Evolutionary conservation across 345 rosid genomes (phyloP), one percentile per base, ranked within the genome.

Genomic region (Fremontodendron californicum): DNA sequence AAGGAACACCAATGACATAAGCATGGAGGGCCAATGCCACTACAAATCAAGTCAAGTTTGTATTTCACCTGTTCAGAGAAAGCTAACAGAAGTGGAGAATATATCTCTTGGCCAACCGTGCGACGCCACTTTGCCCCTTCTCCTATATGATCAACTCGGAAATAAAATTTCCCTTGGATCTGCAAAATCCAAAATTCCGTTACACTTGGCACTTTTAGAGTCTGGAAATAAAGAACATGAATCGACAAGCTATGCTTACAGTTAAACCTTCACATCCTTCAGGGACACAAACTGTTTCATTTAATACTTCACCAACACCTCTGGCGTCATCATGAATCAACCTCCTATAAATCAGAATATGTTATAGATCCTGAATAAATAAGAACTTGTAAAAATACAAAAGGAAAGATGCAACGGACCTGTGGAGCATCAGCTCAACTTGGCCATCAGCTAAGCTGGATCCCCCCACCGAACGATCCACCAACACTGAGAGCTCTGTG

Each of bases 121-220:
- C 97, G 92, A 66, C 98, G 97, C 98, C 98, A 94, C 80, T 87
- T 92, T 23, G 97, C 92, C 77, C 98, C 98, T 73, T 87, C 96
- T 84, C 98, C 97, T 58, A 84, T 80, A 43, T 81, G 90, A 80
- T 92, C 96, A 25, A 94, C 86, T 79, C 89, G 89, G 77, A 88
- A 78, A 61, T 89, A 91, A 81, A 71, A 85, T 83, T 91, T 94
- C 74, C 98, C 98, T 88, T 57, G 88, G 76, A 92, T 87, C 98
- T 94, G 84, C 74, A 84, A 80, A 82, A 83, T 25, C 43, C 60
- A 71, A 16, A 49, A 49, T 29, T 49, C 18, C 0, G 2, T 71
- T 31, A 71, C 58, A 10, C 19, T 29, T 49, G 43, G 29, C 42
- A 71, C 60, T 31, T 51, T 51, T 5, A 49, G 43, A 49, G 16